These are phyloP conservation scores for Naganishia friedmannii DNA, from an alignment of 768 basidiomycete genomes.

Conservation along the genomic window DNA sequence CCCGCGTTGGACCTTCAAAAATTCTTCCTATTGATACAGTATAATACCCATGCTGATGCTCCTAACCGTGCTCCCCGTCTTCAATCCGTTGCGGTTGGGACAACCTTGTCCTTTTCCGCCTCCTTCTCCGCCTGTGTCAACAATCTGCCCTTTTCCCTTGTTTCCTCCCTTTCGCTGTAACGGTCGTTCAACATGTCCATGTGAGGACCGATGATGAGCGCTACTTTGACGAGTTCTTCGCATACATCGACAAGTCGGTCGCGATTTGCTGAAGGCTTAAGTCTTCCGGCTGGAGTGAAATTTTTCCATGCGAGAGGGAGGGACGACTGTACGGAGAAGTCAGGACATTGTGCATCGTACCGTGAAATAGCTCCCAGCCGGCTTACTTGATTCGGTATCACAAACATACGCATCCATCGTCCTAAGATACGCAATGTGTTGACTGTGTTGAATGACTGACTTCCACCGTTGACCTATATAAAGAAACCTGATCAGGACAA, in stretches of 20 bases:
- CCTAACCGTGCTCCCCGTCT: not conserved
- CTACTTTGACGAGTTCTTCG: constrained; percentile 51
- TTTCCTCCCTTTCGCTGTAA: constrained; percentile 48
- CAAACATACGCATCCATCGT: constrained; percentile 52
- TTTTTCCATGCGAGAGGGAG: constrained; percentile 50
- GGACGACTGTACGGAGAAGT: constrained; percentile 41
- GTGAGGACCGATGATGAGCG: constrained; percentile 42
- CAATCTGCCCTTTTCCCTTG: constrained; percentile 42
- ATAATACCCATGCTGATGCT: not conserved
- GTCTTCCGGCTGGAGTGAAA: constrained; percentile 42
- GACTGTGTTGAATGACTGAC: constrained; percentile 50
- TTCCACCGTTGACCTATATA: constrained; percentile 39
- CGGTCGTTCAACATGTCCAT: constrained; percentile 42
- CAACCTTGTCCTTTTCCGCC: constrained; percentile 37
- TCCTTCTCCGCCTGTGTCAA: constrained; percentile 49
- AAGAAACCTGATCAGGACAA: not conserved
- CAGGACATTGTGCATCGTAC: not conserved
- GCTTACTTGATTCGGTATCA: constrained; percentile 40
- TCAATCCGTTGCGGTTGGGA: constrained; percentile 11
- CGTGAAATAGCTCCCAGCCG: not conserved
- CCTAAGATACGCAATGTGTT: constrained; percentile 49
- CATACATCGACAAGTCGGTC: constrained; percentile 52
- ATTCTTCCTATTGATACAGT: not conserved
- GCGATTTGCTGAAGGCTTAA: constrained; percentile 49
- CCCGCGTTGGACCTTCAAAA: not conserved